These are phyloP conservation scores for Cupressus sempervirens DNA, from an alignment of 75 land plant genomes.

Conservation along the genomic window DNA sequence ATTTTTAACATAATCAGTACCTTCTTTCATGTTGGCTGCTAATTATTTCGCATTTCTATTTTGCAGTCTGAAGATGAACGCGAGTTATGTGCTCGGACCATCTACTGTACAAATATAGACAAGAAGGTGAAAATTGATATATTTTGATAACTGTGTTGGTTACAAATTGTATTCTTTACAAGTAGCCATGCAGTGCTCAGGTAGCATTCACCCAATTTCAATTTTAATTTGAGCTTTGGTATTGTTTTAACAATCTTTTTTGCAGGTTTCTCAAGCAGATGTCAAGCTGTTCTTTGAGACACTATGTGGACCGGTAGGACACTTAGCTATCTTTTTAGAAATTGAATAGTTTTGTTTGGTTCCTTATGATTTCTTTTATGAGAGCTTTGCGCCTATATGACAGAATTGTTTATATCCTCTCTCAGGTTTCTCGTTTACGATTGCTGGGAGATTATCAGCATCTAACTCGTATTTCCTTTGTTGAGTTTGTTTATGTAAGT, in stretches of 20 bases:
- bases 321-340: background rate
- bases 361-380: background rate
- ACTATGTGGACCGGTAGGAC: conserved; percentile 41
- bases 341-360: background rate
- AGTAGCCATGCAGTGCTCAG: background rate
- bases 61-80: conserved; percentile 68
- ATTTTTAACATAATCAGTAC: background rate
- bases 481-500: conserved; percentile 44
- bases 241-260: background rate
- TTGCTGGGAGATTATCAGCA: conserved; percentile 47
- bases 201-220: background rate
- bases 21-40: background rate
- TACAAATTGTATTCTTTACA: background rate
- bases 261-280: conserved; percentile 51
- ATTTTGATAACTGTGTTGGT: background rate
- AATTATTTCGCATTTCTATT: background rate
- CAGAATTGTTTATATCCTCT: background rate
- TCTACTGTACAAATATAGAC: conserved; percentile 67
- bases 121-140: conserved; percentile 41
- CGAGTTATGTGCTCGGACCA: conserved; percentile 59
- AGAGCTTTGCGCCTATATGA: background rate
- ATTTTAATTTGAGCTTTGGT: background rate
- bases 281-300: conserved; percentile 46
- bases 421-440: conserved; percentile 46
- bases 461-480: conserved; percentile 49